Percentiles rank a stretch among this genome's conserved stretches.
These are phyloP conservation scores for Cladosporium oxysporum DNA, from an alignment of 2,329 filamentous ascomycete genomes.

Conservation along the genomic window DNA sequence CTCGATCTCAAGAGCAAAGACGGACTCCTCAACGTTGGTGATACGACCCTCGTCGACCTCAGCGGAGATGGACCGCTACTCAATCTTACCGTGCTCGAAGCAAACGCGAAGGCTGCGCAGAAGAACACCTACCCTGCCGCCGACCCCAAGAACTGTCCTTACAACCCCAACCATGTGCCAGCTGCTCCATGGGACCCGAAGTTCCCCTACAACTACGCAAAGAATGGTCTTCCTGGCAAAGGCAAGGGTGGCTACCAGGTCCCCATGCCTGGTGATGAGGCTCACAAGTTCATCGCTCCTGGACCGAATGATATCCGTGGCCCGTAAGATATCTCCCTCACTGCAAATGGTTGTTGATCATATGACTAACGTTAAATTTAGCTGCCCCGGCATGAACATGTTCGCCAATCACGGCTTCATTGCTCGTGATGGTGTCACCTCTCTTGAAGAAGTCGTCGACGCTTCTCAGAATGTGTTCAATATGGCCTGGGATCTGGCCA, in stretches of 20 bases:
- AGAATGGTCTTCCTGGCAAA: slow-evolving; percentile 43
- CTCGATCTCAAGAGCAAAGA: slow-evolving; percentile 24
- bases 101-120: background rate
- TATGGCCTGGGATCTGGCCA: slow-evolving; percentile 43
- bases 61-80: slow-evolving; percentile 20
- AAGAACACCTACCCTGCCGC: slow-evolving; percentile 11
- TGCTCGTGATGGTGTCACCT: slow-evolving; percentile 43
- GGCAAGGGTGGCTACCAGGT: slow-evolving; percentile 45
- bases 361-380: background rate
- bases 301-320: slow-evolving; percentile 42
- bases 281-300: slow-evolving; percentile 40
- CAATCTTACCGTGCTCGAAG: slow-evolving; percentile 14
- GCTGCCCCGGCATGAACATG: slow-evolving; percentile 39
- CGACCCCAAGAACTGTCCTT: slow-evolving; percentile 36
- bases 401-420: slow-evolving; percentile 46
- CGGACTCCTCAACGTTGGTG: slow-evolving; percentile 20
- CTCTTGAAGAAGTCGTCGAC: slow-evolving; percentile 43
- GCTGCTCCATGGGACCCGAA: slow-evolving; percentile 36
- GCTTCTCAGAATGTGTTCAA: slow-evolving; percentile 48
- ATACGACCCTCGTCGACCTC: slow-evolving; percentile 2
- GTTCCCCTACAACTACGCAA: slow-evolving; percentile 45
- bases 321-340: slow-evolving; percentile 31
- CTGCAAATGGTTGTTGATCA: background rate
- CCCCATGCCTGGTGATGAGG: slow-evolving; percentile 44
- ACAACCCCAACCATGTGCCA: slow-evolving; percentile 41